These are phyloP conservation scores for Phaffia australis DNA, from an alignment of 768 basidiomycete genomes.

Conservation along the genomic window DNA sequence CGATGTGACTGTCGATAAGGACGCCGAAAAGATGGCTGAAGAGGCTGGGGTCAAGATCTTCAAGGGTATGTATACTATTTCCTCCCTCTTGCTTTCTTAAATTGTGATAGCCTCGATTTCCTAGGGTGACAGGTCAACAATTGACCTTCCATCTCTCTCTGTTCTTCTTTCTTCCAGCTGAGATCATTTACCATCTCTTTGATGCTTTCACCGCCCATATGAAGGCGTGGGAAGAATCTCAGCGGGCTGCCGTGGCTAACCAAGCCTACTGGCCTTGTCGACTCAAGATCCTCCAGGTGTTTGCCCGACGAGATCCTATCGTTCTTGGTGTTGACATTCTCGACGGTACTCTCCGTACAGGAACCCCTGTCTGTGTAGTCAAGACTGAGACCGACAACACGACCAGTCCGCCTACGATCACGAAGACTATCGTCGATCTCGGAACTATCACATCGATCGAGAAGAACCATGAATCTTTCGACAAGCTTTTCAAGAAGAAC, in stretches of 20 bases:
- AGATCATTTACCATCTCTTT: constrained; percentile 97
- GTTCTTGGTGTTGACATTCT: constrained; percentile 93
- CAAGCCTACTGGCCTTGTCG: constrained; percentile 95
- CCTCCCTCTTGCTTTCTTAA: neutral
- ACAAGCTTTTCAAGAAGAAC: constrained; percentile 26
- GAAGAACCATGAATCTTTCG: constrained; percentile 77
- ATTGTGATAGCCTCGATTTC: neutral
- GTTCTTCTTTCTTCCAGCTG: constrained; percentile 47
- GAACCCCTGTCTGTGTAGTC: constrained; percentile 91
- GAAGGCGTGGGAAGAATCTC: constrained; percentile 80
- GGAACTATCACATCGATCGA: constrained; percentile 94
- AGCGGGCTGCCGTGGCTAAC: constrained; percentile 78
- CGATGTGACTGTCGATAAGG: constrained; percentile 87
- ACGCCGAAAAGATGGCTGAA: constrained; percentile 79
- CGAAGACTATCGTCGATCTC: constrained; percentile 80
- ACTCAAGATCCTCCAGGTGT: constrained; percentile 82
- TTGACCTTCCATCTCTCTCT: neutral
- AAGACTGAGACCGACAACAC: constrained; percentile 59
- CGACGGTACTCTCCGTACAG: constrained; percentile 78
- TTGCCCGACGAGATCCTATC: constrained; percentile 94
- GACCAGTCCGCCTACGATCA: constrained; percentile 47
- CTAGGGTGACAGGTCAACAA: neutral
- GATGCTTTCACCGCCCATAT: constrained; percentile 94
- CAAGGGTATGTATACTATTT: constrained; percentile 51
- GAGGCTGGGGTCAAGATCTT: constrained; percentile 90